Evolutionary conservation across 2,329 filamentous ascomycete species (phyloP).

Genomic region (Monosporascus cannonballus): DNA sequence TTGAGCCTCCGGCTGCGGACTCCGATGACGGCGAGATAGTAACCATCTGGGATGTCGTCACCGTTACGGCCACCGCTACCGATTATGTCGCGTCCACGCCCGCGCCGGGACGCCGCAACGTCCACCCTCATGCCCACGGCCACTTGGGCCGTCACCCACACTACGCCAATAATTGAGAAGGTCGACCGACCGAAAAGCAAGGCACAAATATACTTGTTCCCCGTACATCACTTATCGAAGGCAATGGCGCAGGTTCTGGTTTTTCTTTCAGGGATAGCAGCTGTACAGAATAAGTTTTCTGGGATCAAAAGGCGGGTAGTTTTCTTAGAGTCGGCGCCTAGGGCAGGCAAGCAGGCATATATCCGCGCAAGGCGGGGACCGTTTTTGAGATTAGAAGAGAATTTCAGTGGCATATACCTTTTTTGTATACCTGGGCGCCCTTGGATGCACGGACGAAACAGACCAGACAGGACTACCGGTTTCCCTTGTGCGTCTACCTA

Average conservation of each 20-base stretch:
- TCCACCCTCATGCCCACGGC: conserved; percentile 16
- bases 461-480: no score
- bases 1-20: conserved; percentile 11
- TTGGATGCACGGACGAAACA: no score
- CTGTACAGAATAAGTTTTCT: no score
- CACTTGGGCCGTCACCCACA: conserved; percentile 16
- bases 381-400: no score
- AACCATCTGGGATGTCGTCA: conserved; percentile 41
- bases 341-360: no score
- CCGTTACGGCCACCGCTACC: conserved; percentile 31
- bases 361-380: no score
- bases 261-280: background rate
- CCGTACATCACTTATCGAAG: background rate
- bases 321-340: background rate
- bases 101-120: conserved; percentile 11
- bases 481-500: no score
- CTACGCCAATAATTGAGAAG: conserved; percentile 1
- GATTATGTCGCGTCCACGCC: conserved; percentile 13
- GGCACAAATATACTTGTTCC: background rate
- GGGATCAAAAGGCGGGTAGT: background rate
- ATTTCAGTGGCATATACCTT: no score
- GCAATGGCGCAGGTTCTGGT: background rate
- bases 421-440: no score
- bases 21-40: conserved; percentile 21
- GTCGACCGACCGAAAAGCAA: conserved; percentile 13